phyloP scores from a whole-genome alignment of 495 filamentous ascomycete genomes.

The Trichodelitschia bisporula region DNA sequence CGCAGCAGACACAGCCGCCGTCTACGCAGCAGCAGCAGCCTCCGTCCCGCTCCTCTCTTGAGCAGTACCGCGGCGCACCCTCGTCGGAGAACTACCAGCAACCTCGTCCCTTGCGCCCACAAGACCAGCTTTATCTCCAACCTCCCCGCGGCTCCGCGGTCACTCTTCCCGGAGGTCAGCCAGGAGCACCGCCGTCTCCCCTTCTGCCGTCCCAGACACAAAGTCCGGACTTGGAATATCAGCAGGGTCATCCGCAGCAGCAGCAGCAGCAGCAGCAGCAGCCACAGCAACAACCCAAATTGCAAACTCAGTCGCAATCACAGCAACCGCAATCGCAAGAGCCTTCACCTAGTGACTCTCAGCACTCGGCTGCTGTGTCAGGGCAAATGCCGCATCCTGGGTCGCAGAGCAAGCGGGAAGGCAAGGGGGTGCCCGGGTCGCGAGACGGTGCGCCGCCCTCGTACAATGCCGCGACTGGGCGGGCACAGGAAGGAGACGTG shows the following conservation, averaged over 20 bases:
- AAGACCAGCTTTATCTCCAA: not conserved
- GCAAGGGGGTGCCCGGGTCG: constrained; percentile 16
- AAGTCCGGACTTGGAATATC: not conserved
- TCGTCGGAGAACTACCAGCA: too few relatives aligned
- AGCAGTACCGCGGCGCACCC: too few relatives aligned
- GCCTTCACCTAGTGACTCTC: not conserved
- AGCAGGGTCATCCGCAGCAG: not conserved
- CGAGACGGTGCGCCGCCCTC: constrained; percentile 12
- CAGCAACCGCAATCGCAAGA: constrained; percentile 2
- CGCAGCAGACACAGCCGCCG: too few relatives aligned
- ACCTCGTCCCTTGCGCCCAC: too few relatives aligned
- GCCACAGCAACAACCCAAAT: not conserved
- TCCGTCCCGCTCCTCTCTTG: too few relatives aligned
- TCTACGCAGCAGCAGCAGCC: too few relatives aligned
- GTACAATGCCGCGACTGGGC: constrained; percentile 10
- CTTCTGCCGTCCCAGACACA: not conserved
- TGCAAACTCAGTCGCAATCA: constrained; percentile 1
- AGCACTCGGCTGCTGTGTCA: not conserved
- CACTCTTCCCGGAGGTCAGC: not conserved
- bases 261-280: not conserved
- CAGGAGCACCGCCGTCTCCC: not conserved
- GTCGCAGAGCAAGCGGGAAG: constrained; percentile 10
- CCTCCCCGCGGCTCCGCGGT: not conserved
- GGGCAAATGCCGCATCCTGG: not conserved
- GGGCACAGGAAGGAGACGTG: constrained; percentile 7